A percentile compares a stretch with the other conserved stretches of the same genome.
Conservation (phyloP, 495 filamentous ascomycete species). For the Rusavskia elegans region DNA sequence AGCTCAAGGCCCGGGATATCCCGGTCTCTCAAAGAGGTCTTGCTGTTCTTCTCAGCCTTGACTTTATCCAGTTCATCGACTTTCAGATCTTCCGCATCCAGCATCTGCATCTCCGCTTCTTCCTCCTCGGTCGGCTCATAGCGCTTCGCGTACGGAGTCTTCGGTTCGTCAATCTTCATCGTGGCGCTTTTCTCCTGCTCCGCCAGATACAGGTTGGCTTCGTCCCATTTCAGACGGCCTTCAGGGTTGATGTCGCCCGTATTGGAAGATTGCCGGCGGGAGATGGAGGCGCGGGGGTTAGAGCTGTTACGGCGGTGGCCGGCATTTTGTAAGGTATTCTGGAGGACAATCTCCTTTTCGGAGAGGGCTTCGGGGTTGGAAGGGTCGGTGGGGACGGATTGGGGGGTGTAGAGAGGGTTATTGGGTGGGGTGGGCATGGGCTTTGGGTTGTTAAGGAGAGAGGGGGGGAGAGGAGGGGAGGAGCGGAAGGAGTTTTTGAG, state of each 20-base stretch:
- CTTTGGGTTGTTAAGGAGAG: conserved; percentile 20
- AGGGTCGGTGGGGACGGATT: conserved; percentile 11
- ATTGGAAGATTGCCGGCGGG: conserved; percentile 53
- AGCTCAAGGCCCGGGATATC: conserved; percentile 88
- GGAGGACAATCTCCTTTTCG: conserved; percentile 75
- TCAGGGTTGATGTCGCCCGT: conserved; percentile 34
- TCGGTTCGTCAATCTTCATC: conserved; percentile 98
- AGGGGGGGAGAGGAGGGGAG: conserved; percentile 34
- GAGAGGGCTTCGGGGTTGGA: conserved; percentile 23
- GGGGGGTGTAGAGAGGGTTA: conserved; percentile 16
- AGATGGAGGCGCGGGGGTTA: conserved; percentile 37
- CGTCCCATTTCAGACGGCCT: conserved; percentile 88
- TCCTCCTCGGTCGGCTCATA: conserved; percentile 85
- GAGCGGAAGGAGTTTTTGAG: conserved; percentile 74
- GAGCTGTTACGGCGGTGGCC: conserved; percentile 79
- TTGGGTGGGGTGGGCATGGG: conserved; percentile 23
- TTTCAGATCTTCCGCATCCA: conserved; percentile 40
- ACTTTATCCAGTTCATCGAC: conserved; percentile 62
- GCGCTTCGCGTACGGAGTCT: conserved; percentile 84
- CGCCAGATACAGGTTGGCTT: conserved; percentile 88
- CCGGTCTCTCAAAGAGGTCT: conserved; percentile 34
- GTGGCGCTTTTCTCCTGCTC: conserved; percentile 89
- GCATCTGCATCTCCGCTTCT: conserved; percentile 48
- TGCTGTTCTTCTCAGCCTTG: conserved; percentile 19
- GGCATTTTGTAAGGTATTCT: conserved; percentile 89